Evolutionary conservation across 2,329 filamentous ascomycete species (phyloP), one percentile per base, ranked within the genome.

Genomic region (Hypoxylon rubiginosum): DNA sequence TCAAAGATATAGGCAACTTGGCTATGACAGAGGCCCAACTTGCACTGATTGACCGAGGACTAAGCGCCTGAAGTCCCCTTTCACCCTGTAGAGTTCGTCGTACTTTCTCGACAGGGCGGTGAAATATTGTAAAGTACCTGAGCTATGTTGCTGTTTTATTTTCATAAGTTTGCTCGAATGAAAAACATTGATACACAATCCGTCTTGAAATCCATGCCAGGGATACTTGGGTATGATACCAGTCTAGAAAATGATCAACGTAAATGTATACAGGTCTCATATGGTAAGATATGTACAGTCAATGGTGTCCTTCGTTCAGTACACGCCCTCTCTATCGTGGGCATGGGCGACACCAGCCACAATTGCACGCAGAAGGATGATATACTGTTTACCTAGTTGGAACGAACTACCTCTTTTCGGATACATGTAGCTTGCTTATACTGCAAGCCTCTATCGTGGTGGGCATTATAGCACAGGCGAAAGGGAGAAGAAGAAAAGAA

Each of bases 201-300:
- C 58, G 56, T 63, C 66, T 41, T 60, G 45, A 48, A 41, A 45
- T 53, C 54, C 63, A 63, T 62, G 63, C 64, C 61, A 69, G 67
- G 67, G 67, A 69, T 69, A 51, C 52, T 64, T 64, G 67, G 57
- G 53, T 49, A 10, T 64, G 34, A 59, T 67, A 17, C 62, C 21
- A 54, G 67, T 62, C 60, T 67, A 63, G 64, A 69, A 69, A 59
- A 66, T 19, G 56, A n/a, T 52, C 46, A 57, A 64, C 48, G 19
- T 21, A 34, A 59, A 61, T 36, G 54, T 49, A 64, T 50, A 55
- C 53, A 26, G 36, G 60, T 69, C 67, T 67, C 60, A 67, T 46
- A 57, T 51, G 32, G 43, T 9, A 43, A 57, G 24, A 54, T 43
- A 62, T 62, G 57, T 55, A 54, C 45, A 51, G 54, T 6, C 55